These are phyloP conservation scores for Panellus pusillus DNA, from an alignment of 768 basidiomycete genomes.

Conservation along the genomic window DNA sequence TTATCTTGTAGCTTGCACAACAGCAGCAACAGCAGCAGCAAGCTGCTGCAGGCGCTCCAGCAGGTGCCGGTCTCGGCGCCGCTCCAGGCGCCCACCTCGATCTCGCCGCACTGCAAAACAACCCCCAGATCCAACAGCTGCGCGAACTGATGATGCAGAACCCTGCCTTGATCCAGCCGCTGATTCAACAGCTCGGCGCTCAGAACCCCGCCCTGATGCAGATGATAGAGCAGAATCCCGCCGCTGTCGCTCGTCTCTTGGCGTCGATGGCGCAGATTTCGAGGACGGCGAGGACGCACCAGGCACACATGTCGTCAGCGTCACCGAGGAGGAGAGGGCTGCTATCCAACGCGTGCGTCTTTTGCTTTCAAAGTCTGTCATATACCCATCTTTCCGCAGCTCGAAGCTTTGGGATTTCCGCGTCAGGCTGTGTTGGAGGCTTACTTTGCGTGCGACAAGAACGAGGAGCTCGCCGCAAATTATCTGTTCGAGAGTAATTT, in stretches of 20 bases:
- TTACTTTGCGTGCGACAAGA: conserved; percentile 93
- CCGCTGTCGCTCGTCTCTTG: conserved; percentile 66
- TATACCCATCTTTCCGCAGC: conserved; percentile 41
- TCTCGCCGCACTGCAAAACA: conserved; percentile 55
- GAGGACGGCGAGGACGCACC: conserved; percentile 48
- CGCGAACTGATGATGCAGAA: conserved; percentile 74
- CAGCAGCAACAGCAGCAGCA: conserved; percentile 44
- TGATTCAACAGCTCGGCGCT: conserved; percentile 79
- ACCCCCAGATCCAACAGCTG: conserved; percentile 69
- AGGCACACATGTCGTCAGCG: conserved; percentile 63
- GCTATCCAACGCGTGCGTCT: conserved; percentile 84
- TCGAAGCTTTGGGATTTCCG: conserved; percentile 86
- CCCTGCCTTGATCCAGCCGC: conserved; percentile 72
- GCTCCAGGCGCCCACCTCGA: conserved; percentile 38
- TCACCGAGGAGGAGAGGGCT: conserved; percentile 85
- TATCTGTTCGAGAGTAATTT: conserved; percentile 80
- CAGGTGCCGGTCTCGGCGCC: conserved; percentile 35
- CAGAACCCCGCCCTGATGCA: conserved; percentile 78
- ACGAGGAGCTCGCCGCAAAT: conserved; percentile 95
- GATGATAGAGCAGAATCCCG: conserved; percentile 68
- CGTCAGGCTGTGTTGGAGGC: conserved; percentile 83
- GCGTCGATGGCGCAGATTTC: conserved; percentile 40
- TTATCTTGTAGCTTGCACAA: conserved; percentile 60
- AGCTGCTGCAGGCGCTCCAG: conserved; percentile 26
- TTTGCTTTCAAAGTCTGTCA: conserved; percentile 2